Evolutionary conservation across 148 eudicot species (phyloP), one percentile per base, ranked within the genome.

Genomic region (Limonium bicolor): DNA sequence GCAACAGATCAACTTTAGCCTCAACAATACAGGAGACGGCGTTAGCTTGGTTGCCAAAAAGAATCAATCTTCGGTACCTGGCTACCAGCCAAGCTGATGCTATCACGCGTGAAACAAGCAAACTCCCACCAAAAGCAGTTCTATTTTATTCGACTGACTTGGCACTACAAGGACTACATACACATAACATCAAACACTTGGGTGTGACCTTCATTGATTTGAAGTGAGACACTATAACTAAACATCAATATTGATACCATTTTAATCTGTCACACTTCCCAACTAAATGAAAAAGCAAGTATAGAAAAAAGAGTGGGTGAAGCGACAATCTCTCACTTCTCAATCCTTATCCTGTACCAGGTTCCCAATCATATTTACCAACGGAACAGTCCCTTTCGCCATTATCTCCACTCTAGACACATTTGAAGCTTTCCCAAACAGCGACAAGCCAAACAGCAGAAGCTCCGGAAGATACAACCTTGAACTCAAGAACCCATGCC

Each of bases 401-500:
- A 92, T 92, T 16, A 92, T 92, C 70, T 85, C 99, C 64, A 92
- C 29, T 68, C 99, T 81, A 59, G 88, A 85, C 43, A 80, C 50
- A 62, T 69, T 92, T 3, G 95, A 80, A 51, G 99, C 99, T 50
- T 85, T 68, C 30, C 60, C 60, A 52, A 92, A 92, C 49, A 85
- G 95, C 16, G 95, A 73, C 11, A 92, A 76, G 36, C 95, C 99
- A 20, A 92, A 92, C 27, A 76, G 46, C 14, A 92, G 0, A 17
- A 85, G 85, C 53, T 92, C 95, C 0, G 94, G 99, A 48, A 92
- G 88, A 41, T 74, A 85, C 30, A 92, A 50, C 61, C 95, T 48
- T 36, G 99, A 92, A 3, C 95, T 84, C 68, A 92, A 76, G 65
- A 92, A 92, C 18, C 99, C 99, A 48, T 92, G 99, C 99, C 99